Evolutionary conservation across 139 green algal species (phyloP).

Genomic region (Tetradesmus obliquus): DNA sequence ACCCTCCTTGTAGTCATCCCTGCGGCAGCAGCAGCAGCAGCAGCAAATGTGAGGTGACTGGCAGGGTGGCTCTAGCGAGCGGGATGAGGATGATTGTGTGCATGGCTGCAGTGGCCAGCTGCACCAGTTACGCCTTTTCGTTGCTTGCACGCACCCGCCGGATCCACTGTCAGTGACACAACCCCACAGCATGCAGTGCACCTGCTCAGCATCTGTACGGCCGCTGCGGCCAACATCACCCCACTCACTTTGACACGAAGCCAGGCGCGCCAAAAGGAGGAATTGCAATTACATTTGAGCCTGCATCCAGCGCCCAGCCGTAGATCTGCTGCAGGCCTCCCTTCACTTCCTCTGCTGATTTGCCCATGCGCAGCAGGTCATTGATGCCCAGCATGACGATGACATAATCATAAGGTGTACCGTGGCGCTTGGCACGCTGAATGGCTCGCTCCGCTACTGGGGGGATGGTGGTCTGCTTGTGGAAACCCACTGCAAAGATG

Average conservation of each 20-base stretch:
- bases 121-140: too few relatives aligned
- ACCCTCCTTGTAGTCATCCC: slow-evolving; percentile 46
- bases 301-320: not conserved
- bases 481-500: slow-evolving; percentile 40
- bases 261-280: slow-evolving; percentile 40
- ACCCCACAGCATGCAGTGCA: not conserved
- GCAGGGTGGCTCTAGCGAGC: too few relatives aligned
- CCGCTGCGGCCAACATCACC: not conserved
- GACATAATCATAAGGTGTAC: slow-evolving; percentile 20
- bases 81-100: too few relatives aligned
- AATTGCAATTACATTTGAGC: slow-evolving; percentile 35
- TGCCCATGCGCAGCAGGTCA: slow-evolving; percentile 44
- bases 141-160: too few relatives aligned
- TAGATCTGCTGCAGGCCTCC: slow-evolving; percentile 27
- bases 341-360: slow-evolving; percentile 37
- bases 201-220: not conserved
- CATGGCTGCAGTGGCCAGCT: too few relatives aligned
- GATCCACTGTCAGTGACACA: not conserved
- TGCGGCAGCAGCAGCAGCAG: slow-evolving; percentile 17
- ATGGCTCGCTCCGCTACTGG: not conserved
- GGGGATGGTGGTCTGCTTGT: slow-evolving; percentile 15
- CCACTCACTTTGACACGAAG: slow-evolving; percentile 45
- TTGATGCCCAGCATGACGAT: slow-evolving; percentile 46
- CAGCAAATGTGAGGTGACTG: not conserved
- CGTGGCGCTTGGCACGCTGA: not conserved